Percentiles rank a stretch among this genome's conserved stretches.
Evolutionary conservation across 306 rosid species (phyloP).

Genomic region (Nissolia schottii): DNA sequence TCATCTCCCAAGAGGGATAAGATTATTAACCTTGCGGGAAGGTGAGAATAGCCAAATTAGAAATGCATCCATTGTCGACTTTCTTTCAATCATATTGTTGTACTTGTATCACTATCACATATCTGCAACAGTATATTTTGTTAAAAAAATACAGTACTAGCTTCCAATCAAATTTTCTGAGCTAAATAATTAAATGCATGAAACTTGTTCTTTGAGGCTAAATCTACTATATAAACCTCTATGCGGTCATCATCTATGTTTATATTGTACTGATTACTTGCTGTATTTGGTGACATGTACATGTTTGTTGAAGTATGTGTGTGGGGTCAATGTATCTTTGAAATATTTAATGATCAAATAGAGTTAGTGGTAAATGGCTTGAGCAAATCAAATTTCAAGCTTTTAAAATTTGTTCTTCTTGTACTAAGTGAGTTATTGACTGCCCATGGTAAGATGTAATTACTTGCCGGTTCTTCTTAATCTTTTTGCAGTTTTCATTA

Average conservation of each 20-base stretch:
- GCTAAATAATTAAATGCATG: constrained; percentile 16
- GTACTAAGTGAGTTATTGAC: neutral
- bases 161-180: neutral
- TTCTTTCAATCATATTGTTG: constrained; percentile 5
- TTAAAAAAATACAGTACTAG: constrained; percentile 4
- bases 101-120: too few relatives aligned
- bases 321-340: neutral
- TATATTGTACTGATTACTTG: neutral
- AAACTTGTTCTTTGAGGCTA: neutral
- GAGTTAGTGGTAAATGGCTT: neutral
- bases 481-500: constrained; percentile 12
- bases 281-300: neutral
- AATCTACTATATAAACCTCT: constrained; percentile 9
- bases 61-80: constrained; percentile 4
- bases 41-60: constrained; percentile 49
- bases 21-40: constrained; percentile 66
- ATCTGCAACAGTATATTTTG: constrained; percentile 10
- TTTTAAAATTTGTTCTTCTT: neutral
- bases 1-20: constrained; percentile 49
- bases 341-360: neutral
- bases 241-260: neutral
- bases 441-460: neutral
- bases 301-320: neutral
- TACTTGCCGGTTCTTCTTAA: constrained; percentile 3
- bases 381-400: constrained; percentile 11